phyloP scores from a whole-genome alignment of 768 basidiomycete species.

The Mycena galericulata region DNA sequence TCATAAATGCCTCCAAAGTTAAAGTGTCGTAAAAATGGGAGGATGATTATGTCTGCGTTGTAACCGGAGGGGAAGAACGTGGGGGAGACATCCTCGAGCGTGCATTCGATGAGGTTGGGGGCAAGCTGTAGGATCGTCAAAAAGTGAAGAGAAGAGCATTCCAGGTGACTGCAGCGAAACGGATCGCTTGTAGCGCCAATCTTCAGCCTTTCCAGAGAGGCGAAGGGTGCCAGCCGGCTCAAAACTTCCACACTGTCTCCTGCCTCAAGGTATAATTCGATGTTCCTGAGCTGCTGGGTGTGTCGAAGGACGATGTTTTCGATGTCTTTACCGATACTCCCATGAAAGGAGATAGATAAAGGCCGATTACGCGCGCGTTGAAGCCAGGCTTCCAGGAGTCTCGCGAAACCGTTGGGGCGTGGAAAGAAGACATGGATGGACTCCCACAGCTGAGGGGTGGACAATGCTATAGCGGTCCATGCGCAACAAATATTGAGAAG shows the following conservation, averaged over 20 bases:
- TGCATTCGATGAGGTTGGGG: too few species aligned
- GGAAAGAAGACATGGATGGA: background rate
- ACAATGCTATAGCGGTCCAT: background rate
- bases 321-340: background rate
- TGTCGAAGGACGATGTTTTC: background rate
- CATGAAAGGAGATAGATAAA: background rate
- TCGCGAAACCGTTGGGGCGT: background rate
- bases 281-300: background rate
- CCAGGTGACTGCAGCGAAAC: too few species aligned
- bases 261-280: background rate
- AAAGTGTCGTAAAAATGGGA: background rate
- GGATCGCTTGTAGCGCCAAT: too few species aligned
- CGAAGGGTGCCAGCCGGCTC: background rate
- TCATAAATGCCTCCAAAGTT: background rate
- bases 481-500: slow-evolving; percentile 1
- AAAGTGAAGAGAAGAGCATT: too few species aligned
- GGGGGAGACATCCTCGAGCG: too few species aligned
- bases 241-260: background rate
- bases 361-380: too few species aligned
- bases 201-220: background rate
- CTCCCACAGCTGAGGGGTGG: background rate
- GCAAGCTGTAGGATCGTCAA: too few species aligned
- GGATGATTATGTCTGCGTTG: background rate
- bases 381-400: background rate
- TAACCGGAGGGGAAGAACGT: too few species aligned